phyloP scores from a whole-genome alignment of 164 flowering plant genomes.

The Berberis vulgaris region DNA sequence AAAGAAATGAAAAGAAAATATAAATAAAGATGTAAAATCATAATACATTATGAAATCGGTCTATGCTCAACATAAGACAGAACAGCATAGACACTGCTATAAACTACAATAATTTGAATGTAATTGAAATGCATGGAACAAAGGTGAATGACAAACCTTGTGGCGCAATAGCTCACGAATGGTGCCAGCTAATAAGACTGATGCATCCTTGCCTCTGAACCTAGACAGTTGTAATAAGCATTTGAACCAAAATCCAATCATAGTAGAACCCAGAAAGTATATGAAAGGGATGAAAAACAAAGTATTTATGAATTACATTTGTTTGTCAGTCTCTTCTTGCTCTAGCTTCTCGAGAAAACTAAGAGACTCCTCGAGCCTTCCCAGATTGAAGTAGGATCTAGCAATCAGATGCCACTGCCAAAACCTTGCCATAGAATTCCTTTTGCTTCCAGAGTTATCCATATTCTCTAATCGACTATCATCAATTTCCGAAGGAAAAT shows the following conservation, averaged over 20 bases:
- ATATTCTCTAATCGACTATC: background rate
- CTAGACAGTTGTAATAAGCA: conserved; percentile 20
- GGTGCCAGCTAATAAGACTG: conserved; percentile 39
- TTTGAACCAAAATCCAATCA: background rate
- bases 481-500: conserved; percentile 18
- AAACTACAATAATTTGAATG: no score
- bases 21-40: no score
- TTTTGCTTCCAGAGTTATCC: conserved; percentile 11
- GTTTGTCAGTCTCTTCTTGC: conserved; percentile 18
- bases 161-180: conserved; percentile 54
- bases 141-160: conserved; percentile 41
- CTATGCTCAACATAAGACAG: no score
- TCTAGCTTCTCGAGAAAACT: conserved; percentile 53
- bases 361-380: conserved; percentile 78
- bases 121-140: no score
- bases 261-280: conserved; percentile 1
- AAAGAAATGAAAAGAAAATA: no score
- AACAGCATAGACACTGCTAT: no score
- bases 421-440: conserved; percentile 21
- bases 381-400: conserved; percentile 62
- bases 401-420: conserved; percentile 64
- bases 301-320: conserved; percentile 26
- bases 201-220: conserved; percentile 20
- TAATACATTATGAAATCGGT: no score
- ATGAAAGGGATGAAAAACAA: conserved; percentile 1